These are phyloP conservation scores for Quercus suber DNA, from an alignment of 306 rosid species.

Conservation along the genomic window DNA sequence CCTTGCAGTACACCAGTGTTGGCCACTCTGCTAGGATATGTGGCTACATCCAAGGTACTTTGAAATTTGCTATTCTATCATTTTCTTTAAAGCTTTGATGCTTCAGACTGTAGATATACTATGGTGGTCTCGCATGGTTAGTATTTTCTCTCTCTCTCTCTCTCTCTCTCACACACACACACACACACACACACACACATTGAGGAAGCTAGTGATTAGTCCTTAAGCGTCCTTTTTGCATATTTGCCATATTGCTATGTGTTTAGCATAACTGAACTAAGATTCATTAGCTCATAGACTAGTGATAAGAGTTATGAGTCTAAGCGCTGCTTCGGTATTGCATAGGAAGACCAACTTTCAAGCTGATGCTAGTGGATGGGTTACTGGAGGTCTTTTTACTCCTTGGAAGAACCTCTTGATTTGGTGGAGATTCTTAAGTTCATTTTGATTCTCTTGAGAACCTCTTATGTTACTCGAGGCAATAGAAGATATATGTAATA, in stretches of 20 bases:
- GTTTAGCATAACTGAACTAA: neutral
- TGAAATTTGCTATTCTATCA: neutral
- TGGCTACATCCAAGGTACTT: conserved; percentile 90
- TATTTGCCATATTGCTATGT: neutral
- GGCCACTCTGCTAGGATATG: conserved; percentile 82
- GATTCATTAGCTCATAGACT: neutral
- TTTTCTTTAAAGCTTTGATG: neutral
- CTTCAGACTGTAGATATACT: neutral
- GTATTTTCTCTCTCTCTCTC: neutral
- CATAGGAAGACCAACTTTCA: neutral
- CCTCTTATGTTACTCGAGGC: neutral
- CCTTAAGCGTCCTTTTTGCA: neutral
- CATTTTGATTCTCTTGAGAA: neutral
- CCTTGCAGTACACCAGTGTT: conserved; percentile 96
- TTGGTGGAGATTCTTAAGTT: neutral
- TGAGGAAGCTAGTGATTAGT: neutral
- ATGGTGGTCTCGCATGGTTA: neutral
- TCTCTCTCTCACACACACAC: neutral
- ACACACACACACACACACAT: neutral
- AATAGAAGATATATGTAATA: neutral
- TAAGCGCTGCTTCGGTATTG: neutral
- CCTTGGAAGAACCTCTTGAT: neutral
- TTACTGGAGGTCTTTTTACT: neutral
- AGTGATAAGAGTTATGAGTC: neutral
- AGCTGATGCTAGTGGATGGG: neutral